A percentile compares a stretch with the other conserved stretches of the same genome.
These are phyloP conservation scores for Paramecium sonneborni DNA, from an alignment of 73 alveolate genomes.

Conservation along the genomic window DNA sequence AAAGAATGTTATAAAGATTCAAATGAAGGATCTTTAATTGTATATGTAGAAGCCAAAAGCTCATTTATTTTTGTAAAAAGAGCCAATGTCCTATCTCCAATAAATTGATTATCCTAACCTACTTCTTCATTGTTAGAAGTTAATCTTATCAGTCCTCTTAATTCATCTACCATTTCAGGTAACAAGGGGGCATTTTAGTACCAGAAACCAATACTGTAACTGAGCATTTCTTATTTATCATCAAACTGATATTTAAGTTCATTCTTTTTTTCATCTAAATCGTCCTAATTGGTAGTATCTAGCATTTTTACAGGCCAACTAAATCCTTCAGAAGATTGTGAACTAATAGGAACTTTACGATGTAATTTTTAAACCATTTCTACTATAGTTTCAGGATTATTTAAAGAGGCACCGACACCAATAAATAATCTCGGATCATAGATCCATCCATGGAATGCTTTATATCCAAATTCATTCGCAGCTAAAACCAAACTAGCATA, in stretches of 20 bases:
- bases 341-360: background rate
- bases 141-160: background rate
- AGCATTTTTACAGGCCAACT: slow-evolving; percentile 5
- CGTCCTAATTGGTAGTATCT: slow-evolving; percentile 3
- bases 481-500: background rate
- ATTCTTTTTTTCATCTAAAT: background rate
- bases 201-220: background rate
- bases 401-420: background rate
- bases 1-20: background rate
- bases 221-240: slow-evolving; percentile 15
- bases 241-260: background rate
- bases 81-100: slow-evolving; percentile 32
- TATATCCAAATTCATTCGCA: slow-evolving; percentile 36
- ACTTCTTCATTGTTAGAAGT: background rate
- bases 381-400: background rate
- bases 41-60: background rate
- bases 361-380: slow-evolving; percentile 7
- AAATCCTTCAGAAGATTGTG: background rate
- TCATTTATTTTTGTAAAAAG: background rate
- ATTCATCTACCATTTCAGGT: slow-evolving; percentile 43
- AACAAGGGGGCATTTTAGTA: slow-evolving; percentile 25
- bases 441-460: slow-evolving; percentile 39
- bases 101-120: background rate
- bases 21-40: slow-evolving; percentile 26
- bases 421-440: slow-evolving; percentile 33